Evolutionary conservation across 1,284 basidiomycete species (phyloP).

Genomic region (Malassezia arunalokei): DNA sequence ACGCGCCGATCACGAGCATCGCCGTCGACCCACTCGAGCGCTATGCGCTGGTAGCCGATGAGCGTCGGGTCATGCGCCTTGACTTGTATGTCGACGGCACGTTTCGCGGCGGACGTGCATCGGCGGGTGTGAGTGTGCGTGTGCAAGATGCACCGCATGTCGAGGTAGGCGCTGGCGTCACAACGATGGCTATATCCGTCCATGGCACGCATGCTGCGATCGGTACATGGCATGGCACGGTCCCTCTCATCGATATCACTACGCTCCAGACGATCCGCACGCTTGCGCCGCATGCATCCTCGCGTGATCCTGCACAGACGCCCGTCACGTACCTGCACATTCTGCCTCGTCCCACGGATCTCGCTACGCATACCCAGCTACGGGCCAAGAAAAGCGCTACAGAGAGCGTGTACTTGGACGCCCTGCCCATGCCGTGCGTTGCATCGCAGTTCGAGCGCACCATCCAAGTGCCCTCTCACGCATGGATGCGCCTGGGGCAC

Average conservation of each 20-base stretch:
- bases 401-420: neutral
- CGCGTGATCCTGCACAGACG: slow-evolving; percentile 17
- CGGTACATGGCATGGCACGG: slow-evolving; percentile 50
- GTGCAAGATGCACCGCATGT: slow-evolving; percentile 6
- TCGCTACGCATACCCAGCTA: slow-evolving; percentile 16
- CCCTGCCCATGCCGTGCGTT: slow-evolving; percentile 3
- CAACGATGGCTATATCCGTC: slow-evolving; percentile 61
- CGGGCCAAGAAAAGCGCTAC: neutral
- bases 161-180: slow-evolving; percentile 48
- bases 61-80: slow-evolving; percentile 54
- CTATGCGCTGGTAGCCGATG: slow-evolving; percentile 64
- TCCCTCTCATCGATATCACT: slow-evolving; percentile 71
- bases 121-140: neutral
- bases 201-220: slow-evolving; percentile 54
- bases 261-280: slow-evolving; percentile 80
- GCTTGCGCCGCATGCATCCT: slow-evolving; percentile 21
- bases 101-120: slow-evolving; percentile 3
- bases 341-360: slow-evolving; percentile 22
- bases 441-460: slow-evolving; percentile 6
- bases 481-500: too few species aligned
- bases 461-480: too few species aligned
- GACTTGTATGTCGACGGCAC: slow-evolving; percentile 58
- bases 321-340: slow-evolving; percentile 26
- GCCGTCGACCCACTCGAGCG: slow-evolving; percentile 74
- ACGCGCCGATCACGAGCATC: slow-evolving; percentile 58